Conservation (phyloP, 1,139 yeast genomes). For the Kodamaea derodonti region DNA sequence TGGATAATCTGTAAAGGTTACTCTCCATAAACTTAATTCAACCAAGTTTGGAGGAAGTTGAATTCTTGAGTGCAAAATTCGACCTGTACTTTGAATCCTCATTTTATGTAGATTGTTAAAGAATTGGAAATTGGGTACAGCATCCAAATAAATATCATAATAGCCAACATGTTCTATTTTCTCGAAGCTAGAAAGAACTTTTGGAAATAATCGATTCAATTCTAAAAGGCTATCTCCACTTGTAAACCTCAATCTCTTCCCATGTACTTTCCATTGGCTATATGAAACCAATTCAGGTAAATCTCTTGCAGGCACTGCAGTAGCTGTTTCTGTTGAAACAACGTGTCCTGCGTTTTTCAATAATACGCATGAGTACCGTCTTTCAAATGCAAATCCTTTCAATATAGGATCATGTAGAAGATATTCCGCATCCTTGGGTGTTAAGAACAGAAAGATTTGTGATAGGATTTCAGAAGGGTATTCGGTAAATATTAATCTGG, state of each 20-base stretch:
- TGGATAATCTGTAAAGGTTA: not conserved
- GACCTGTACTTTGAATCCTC: not conserved
- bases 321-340: not conserved
- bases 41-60: not conserved
- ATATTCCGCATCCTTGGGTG: not conserved
- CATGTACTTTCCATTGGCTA: not conserved
- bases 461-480: not conserved
- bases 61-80: not conserved
- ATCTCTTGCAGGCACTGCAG: not conserved
- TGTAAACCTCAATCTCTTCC: not conserved
- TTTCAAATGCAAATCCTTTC: not conserved
- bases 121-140: not conserved
- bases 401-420: not conserved
- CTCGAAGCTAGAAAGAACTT: not conserved
- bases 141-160: not conserved
- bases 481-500: not conserved
- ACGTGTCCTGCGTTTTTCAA: not conserved
- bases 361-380: not conserved
- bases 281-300: not conserved
- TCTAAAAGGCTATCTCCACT: not conserved
- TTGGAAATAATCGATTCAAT: not conserved
- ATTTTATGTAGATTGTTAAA: not conserved
- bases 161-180: slow-evolving; percentile 1
- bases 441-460: not conserved
- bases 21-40: not conserved